Conservation (phyloP, 352 stramenopile species). For the Phytophthora pisi region DNA sequence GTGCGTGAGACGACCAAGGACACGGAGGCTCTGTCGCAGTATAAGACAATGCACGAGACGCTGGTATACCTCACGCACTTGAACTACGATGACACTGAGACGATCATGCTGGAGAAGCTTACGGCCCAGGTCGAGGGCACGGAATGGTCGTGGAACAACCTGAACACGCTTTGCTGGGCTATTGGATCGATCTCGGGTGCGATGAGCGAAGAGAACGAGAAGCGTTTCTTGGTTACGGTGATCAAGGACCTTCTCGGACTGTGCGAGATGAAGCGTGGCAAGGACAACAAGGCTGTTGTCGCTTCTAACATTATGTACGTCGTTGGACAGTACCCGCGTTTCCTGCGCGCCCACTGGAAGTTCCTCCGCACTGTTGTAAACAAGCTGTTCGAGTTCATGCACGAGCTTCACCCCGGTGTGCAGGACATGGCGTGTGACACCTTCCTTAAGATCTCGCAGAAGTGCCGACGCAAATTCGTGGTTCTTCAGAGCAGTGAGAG, state of each 20-base stretch:
- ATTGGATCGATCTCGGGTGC: constrained; percentile 99
- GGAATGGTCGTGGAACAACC: constrained; percentile 96
- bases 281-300: constrained; percentile 99
- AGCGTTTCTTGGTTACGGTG: constrained; percentile 99
- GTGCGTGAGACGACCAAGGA: constrained; percentile 98
- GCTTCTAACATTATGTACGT: constrained; percentile 99
- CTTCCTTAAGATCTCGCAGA: constrained; percentile 99
- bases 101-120: constrained; percentile 99
- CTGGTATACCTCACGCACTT: constrained; percentile 99
- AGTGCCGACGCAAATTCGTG: constrained; percentile 98
- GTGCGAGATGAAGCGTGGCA: constrained; percentile 98
- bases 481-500: constrained; percentile 94
- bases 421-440: constrained; percentile 99
- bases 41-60: constrained; percentile 99
- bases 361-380: constrained; percentile 99
- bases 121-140: constrained; percentile 90
- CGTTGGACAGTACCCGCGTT: constrained; percentile 99
- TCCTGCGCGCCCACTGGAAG: constrained; percentile 99
- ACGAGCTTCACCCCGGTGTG: constrained; percentile 99
- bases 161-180: constrained; percentile 99
- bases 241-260: constrained; percentile 99
- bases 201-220: constrained; percentile 99
- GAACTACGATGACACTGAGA: constrained; percentile 99
- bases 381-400: constrained; percentile 99
- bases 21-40: constrained; percentile 99